These are phyloP conservation scores for Blastobotrys niveus DNA, from an alignment of 1,139 yeast genomes.

Conservation along the genomic window DNA sequence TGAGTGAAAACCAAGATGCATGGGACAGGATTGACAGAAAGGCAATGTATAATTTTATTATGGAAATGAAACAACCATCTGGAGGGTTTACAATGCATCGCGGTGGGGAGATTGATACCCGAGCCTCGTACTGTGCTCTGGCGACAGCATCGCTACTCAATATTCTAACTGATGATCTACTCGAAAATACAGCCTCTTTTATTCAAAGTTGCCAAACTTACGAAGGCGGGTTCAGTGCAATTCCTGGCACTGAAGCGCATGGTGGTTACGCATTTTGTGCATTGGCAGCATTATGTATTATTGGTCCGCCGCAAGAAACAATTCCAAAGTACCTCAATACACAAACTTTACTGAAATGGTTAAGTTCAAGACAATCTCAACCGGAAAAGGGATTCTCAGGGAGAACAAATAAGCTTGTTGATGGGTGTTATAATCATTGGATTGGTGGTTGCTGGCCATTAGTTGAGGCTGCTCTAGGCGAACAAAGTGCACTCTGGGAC, in stretches of 20 bases:
- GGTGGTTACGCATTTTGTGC: slow-evolving; percentile 97
- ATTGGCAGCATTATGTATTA: slow-evolving; percentile 58
- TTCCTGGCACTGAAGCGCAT: slow-evolving; percentile 83
- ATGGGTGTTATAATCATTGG: slow-evolving; percentile 96
- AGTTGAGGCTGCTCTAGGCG: slow-evolving; percentile 46
- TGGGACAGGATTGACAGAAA: slow-evolving; percentile 45
- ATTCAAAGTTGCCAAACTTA: slow-evolving; percentile 72
- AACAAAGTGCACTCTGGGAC: slow-evolving; percentile 37
- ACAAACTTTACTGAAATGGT: slow-evolving; percentile 48
- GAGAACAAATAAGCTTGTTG: slow-evolving; percentile 86
- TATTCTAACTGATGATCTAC: slow-evolving; percentile 58
- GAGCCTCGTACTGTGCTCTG: slow-evolving; percentile 84
- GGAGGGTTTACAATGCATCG: slow-evolving; percentile 73
- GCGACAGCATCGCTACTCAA: slow-evolving; percentile 65
- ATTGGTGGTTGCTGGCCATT: slow-evolving; percentile 74
- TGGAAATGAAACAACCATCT: slow-evolving; percentile 55
- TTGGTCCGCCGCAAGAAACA: slow-evolving; percentile 36
- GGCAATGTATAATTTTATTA: slow-evolving; percentile 57
- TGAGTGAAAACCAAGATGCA: slow-evolving; percentile 44
- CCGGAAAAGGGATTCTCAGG: slow-evolving; percentile 87
- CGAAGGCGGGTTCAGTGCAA: slow-evolving; percentile 93
- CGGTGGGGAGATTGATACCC: slow-evolving; percentile 79
- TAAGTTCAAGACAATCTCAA: slow-evolving; percentile 57
- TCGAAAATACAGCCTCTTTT: slow-evolving; percentile 52
- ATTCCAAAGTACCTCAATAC: slow-evolving; percentile 28